A percentile compares a stretch with the other conserved stretches of the same genome.
These are phyloP conservation scores for Quercus alba DNA, from an alignment of 306 rosid genomes.

Conservation along the genomic window DNA sequence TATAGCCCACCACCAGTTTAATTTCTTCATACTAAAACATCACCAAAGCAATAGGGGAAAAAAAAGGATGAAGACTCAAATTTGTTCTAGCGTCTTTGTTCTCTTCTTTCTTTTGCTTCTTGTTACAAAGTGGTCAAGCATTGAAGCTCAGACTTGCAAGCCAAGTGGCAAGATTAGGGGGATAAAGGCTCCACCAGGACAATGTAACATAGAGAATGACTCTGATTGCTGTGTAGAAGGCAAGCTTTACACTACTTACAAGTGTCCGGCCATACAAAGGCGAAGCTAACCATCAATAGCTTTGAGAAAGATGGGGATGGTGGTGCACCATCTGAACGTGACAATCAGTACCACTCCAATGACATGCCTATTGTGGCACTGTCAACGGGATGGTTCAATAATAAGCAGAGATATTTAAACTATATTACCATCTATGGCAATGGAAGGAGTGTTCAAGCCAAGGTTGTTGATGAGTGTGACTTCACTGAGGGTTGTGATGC, in stretches of 20 bases:
- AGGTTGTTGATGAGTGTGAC: constrained; percentile 36
- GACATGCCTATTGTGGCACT: too few species aligned
- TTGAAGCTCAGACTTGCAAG: neutral
- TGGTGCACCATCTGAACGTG: too few species aligned
- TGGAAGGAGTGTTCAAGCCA: constrained; percentile 25
- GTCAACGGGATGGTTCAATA: too few species aligned
- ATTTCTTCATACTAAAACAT: neutral
- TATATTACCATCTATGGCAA: constrained; percentile 23
- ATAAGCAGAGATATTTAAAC: constrained; percentile 9
- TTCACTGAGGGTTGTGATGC: constrained; percentile 29
- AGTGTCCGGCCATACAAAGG: constrained; percentile 18
- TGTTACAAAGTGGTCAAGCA: neutral
- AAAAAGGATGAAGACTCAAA: neutral
- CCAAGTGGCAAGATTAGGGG: neutral
- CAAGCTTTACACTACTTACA: constrained; percentile 2
- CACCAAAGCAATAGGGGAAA: neutral
- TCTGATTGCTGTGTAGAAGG: constrained; percentile 13
- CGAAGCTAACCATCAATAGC: constrained; percentile 36
- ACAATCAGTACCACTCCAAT: too few species aligned
- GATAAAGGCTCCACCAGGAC: neutral
- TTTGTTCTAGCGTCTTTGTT: neutral
- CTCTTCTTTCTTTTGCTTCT: neutral
- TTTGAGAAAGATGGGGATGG: too few species aligned
- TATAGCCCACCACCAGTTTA: too few species aligned
- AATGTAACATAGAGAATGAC: constrained; percentile 13